These are phyloP conservation scores for Climacium dendroides DNA, from an alignment of 225 moss, liverwort and hornwort species.

Conservation along the genomic window DNA sequence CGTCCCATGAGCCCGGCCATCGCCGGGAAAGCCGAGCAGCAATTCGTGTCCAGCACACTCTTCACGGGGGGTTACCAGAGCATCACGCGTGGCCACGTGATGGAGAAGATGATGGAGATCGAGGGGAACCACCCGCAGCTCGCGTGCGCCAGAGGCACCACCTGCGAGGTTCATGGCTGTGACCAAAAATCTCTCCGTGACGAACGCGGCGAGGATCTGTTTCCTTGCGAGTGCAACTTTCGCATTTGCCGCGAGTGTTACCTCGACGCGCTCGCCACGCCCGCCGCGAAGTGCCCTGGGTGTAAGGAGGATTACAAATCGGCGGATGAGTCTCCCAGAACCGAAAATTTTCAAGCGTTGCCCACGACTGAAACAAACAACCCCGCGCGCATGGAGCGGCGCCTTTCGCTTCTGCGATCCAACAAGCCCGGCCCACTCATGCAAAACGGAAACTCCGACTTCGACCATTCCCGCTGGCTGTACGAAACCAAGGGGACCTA, in stretches of 20 bases:
- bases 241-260: constrained; percentile 86
- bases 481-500: constrained; percentile 83
- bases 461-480: constrained; percentile 64
- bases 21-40: constrained; percentile 77
- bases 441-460: constrained; percentile 30
- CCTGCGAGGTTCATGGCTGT: constrained; percentile 59
- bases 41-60: constrained; percentile 86
- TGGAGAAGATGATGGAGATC: constrained; percentile 80
- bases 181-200: constrained; percentile 68
- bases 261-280: constrained; percentile 45
- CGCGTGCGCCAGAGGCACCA: constrained; percentile 37
- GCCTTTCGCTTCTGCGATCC: constrained; percentile 56
- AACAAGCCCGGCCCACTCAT: constrained; percentile 51
- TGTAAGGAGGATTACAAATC: constrained; percentile 74
- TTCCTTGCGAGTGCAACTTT: constrained; percentile 75
- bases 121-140: constrained; percentile 66
- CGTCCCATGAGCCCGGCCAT: constrained; percentile 47
- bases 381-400: constrained; percentile 53
- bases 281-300: constrained; percentile 56
- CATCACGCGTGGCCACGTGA: constrained; percentile 70
- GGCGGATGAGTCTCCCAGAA: constrained; percentile 13
- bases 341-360: constrained; percentile 26
- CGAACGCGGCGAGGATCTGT: constrained; percentile 70
- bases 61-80: constrained; percentile 73
- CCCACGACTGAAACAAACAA: constrained; percentile 20